These are phyloP conservation scores for Globisporangium abappressorium DNA, from an alignment of 352 stramenopile species.

Conservation along the genomic window DNA sequence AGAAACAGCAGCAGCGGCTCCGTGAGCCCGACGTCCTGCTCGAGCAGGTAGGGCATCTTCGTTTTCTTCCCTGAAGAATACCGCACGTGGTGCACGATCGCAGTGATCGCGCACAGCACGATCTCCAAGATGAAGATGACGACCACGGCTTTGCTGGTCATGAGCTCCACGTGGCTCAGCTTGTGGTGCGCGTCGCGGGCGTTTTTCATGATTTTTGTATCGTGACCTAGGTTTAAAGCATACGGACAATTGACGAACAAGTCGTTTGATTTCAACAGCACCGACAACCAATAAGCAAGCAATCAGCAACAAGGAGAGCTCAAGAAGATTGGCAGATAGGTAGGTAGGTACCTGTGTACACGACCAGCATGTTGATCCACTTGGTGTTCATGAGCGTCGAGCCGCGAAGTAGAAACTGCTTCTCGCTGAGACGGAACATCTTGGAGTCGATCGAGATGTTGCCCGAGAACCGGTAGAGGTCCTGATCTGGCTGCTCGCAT, in stretches of 20 bases:
- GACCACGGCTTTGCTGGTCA: conserved; percentile 78
- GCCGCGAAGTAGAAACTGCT: conserved; percentile 71
- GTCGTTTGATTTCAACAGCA: not conserved
- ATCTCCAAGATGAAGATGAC: conserved; percentile 77
- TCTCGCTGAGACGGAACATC: conserved; percentile 65
- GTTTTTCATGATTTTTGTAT: conserved; percentile 92
- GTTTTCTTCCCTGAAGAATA: conserved; percentile 10
- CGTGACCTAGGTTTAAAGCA: conserved; percentile 35
- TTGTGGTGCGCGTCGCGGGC: conserved; percentile 79
- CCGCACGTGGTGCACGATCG: conserved; percentile 31
- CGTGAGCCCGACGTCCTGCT: conserved; percentile 3
- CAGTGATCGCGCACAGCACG: conserved; percentile 53
- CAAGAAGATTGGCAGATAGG: not conserved
- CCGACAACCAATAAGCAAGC: not conserved
- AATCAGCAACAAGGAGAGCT: not conserved
- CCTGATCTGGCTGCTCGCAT: conserved; percentile 73
- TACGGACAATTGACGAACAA: not conserved
- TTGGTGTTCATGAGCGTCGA: conserved; percentile 83
- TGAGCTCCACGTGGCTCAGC: conserved; percentile 73
- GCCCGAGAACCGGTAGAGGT: conserved; percentile 76
- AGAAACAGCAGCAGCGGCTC: conserved; percentile 75
- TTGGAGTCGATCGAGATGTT: conserved; percentile 62
- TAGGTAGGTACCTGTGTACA: conserved; percentile 51
- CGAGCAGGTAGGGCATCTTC: conserved; percentile 11
- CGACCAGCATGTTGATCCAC: conserved; percentile 60